These are phyloP conservation scores for Meyerozyma sp. DNA, from an alignment of 1,139 yeast species.

Conservation along the genomic window DNA sequence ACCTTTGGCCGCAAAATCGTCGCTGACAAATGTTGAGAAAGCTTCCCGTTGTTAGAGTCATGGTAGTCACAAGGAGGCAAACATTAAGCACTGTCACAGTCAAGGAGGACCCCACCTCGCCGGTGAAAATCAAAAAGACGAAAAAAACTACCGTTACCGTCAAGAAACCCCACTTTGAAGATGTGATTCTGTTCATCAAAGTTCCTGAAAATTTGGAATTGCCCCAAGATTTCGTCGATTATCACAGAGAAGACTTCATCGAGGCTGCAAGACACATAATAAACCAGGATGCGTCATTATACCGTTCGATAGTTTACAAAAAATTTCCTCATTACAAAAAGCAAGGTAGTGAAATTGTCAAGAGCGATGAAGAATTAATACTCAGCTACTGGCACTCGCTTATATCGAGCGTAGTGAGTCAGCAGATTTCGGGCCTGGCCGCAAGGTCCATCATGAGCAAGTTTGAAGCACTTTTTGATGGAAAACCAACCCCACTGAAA, in stretches of 20 bases:
- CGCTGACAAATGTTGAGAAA: neutral
- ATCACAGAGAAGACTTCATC: conserved; percentile 41
- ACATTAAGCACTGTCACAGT: neutral
- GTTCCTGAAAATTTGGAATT: conserved; percentile 24
- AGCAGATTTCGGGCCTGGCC: conserved; percentile 84
- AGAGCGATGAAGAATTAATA: conserved; percentile 20
- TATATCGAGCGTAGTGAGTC: conserved; percentile 54
- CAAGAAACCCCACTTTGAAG: conserved; percentile 18
- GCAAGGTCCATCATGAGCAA: conserved; percentile 58
- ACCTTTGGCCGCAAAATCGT: neutral
- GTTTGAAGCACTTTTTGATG: conserved; percentile 32
- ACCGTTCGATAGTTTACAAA: conserved; percentile 24
- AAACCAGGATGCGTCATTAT: conserved; percentile 37
- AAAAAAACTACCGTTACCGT: neutral
- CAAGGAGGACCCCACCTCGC: neutral
- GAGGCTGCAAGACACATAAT: conserved; percentile 38
- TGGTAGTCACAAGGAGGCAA: neutral
- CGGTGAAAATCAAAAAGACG: neutral
- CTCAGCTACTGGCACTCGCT: conserved; percentile 37
- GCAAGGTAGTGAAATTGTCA: conserved; percentile 12
- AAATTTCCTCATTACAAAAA: conserved; percentile 26
- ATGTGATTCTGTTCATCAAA: conserved; percentile 18
- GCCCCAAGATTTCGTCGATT: conserved; percentile 34
- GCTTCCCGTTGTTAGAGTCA: neutral
- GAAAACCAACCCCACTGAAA: conserved; percentile 49